A percentile compares a stretch with the other conserved stretches of the same genome.
Conservation (phyloP, 257 asterid species). For the Lithospermum erythrorhizon region DNA sequence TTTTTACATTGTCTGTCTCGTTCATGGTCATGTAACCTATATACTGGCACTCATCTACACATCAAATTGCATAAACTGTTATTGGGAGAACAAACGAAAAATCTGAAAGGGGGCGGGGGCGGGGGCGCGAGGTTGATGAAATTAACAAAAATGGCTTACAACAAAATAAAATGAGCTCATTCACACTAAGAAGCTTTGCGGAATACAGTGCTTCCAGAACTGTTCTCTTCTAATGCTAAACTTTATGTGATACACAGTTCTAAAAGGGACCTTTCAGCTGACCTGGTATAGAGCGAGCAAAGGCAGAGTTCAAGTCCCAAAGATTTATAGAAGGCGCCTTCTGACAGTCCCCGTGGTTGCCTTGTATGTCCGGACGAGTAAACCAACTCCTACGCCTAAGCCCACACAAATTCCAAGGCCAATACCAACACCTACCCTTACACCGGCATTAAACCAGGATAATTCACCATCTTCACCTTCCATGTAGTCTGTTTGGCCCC, state of each 20-base stretch:
- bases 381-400: constrained; percentile 47
- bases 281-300: background rate
- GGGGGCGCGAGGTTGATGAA: background rate
- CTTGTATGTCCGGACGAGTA: constrained; percentile 43
- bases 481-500: constrained; percentile 26
- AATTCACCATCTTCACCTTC: constrained; percentile 55
- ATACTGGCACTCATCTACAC: background rate
- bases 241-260: background rate
- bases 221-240: background rate
- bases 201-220: no score
- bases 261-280: background rate
- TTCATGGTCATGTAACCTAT: background rate
- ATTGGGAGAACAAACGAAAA: background rate
- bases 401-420: constrained; percentile 60
- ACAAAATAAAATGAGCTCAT: background rate
- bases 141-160: background rate
- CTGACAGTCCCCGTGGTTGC: constrained; percentile 25
- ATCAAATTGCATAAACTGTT: background rate
- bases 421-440: constrained; percentile 53
- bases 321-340: constrained; percentile 7
- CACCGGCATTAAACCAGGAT: constrained; percentile 53
- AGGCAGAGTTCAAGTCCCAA: background rate
- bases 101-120: background rate
- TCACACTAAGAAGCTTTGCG: background rate
- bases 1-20: background rate